Base-by-base conservation (phyloP, 768 basidiomycete species). In the Tephrocybe rancida region DNA sequence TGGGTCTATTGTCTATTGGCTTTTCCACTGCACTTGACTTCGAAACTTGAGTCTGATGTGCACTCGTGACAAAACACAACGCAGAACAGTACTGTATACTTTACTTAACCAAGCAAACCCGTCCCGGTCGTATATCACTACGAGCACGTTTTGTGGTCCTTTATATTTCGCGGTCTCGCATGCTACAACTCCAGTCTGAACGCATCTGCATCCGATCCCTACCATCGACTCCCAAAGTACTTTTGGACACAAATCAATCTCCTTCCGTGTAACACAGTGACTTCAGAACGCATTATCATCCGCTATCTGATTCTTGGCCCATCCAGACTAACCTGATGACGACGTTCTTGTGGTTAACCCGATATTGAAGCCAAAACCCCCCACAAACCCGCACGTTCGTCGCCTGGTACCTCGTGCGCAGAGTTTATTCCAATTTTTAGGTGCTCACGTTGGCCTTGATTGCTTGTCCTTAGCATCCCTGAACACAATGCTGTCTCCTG, bases 331-430 rank as follows among this genome's bases (percentile, higher is more conserved):
- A 41, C 21, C 2, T 21, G 39, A 22, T 22, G 18, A 7, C 39
- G 19, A 22, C 3, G 7, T 41, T 7, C 5, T 27, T 52, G 18
- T 13, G 32, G 30, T 35, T 53, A n/a, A 39, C 27, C 53, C 41
- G 47, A 50, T 34, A 19, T 32, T 37, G 8, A 19, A 14, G 21
- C 30, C 9, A 19, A 24, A 6, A n/a, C 19, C 14, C 4, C 24
- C 22, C 44, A 44, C 42, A n/a, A n/a, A n/a, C 30, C 54, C 44
- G 47, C 58, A 59, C 58, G 58, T 59, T 59, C 58, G 58, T 56
- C n/a, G 24, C 14, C 14, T 21, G 19, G 41, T 34, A 47, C 50
- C 56, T 54, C 52, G 52, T 57, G 56, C 52, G 52, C 49, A 18
- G 30, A 9, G 35, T 37, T 37, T 16, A 41, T 22, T 22, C 21